These are phyloP conservation scores for Leucogyrophana mollusca DNA, from an alignment of 768 basidiomycete species.

Conservation along the genomic window DNA sequence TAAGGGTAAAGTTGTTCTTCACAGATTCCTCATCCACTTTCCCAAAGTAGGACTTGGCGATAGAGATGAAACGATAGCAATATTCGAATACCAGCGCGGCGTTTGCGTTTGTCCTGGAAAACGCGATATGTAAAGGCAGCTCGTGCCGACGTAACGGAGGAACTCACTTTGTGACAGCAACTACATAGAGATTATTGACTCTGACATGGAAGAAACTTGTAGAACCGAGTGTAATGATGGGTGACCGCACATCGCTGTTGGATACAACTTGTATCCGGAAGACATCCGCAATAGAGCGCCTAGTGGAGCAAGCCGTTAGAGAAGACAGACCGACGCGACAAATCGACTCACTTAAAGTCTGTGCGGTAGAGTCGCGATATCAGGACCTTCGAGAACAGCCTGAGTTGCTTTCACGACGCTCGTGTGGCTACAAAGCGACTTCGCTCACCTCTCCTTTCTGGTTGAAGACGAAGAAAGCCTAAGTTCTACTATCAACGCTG, in stretches of 20 bases:
- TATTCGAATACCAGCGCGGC: conserved; percentile 98
- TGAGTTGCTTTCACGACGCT: too few relatives aligned
- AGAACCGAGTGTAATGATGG: conserved; percentile 95
- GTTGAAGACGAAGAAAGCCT: conserved; percentile 99
- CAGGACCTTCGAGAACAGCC: too few relatives aligned
- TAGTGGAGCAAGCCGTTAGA: conserved; percentile 26
- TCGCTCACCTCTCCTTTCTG: conserved; percentile 94
- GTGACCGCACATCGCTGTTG: conserved; percentile 94
- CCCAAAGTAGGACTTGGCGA: conserved; percentile 94
- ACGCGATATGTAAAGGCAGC: too few relatives aligned
- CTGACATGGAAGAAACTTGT: conserved; percentile 99
- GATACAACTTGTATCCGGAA: conserved; percentile 99
- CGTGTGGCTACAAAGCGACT: background rate
- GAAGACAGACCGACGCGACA: conserved; percentile 5
- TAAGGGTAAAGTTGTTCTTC: conserved; percentile 98
- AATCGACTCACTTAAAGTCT: conserved; percentile 82
- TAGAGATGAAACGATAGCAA: conserved; percentile 93
- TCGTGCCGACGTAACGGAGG: too few relatives aligned
- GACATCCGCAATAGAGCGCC: conserved; percentile 95
- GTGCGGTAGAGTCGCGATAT: conserved; percentile 95
- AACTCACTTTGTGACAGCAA: conserved; percentile 90
- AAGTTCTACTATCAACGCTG: conserved; percentile 1
- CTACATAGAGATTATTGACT: conserved; percentile 92
- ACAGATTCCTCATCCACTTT: conserved; percentile 97
- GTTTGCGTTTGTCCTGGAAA: conserved; percentile 89